Base-by-base conservation (phyloP, 768 basidiomycete species). In the Termitomyces sp. region DNA sequence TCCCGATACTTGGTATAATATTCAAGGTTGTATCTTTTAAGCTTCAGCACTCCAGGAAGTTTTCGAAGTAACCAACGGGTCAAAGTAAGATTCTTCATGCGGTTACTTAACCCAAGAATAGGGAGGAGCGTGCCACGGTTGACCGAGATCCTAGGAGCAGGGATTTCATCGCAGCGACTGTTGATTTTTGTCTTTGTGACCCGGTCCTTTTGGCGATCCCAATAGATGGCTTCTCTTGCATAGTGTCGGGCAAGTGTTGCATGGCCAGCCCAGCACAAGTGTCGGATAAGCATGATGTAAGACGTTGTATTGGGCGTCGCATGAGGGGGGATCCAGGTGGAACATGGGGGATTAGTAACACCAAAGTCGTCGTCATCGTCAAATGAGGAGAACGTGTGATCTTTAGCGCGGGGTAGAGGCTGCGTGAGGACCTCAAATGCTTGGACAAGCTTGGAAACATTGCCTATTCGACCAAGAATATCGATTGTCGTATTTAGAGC, bases 391-490 rank as follows among this genome's bases (percentile, higher is more conserved):
- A 82, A 78, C 58, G 79, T 74, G 65, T 79, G 76, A 68, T 79
- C 74, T 52, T 72, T 77, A 47, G 81, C 77, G 61, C 75, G 72
- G 11, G 88, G 86, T 34, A 92, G 77, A 15, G 89, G 89, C 52
- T 85, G 80, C 0, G 91, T 91, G 60, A 92, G 83, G 34, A 89
- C 85, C 66, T 93, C 92, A 67, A 92, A 94, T 1, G 87, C 81
- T 67, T 86, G 84, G 5, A 93, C 81, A 69, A 94, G 80, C 65
- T 83, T 86, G 4, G 88, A 85, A 43, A 89, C 72, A 57, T 86
- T 74, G 12, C 84, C 81, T 17, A 79, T 67, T 9, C 81, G 80
- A 14, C 90, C 91, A 9, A 92, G 80, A 67, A 86, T 79, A 60
- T 91, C 88, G 64, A 94, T 74, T 50, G 84, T 84, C 17, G 86